Evolutionary conservation across 129 eudicot genomes (phyloP), one percentile per base, ranked within the genome.

Genomic region (Pulicaria dysenterica): DNA sequence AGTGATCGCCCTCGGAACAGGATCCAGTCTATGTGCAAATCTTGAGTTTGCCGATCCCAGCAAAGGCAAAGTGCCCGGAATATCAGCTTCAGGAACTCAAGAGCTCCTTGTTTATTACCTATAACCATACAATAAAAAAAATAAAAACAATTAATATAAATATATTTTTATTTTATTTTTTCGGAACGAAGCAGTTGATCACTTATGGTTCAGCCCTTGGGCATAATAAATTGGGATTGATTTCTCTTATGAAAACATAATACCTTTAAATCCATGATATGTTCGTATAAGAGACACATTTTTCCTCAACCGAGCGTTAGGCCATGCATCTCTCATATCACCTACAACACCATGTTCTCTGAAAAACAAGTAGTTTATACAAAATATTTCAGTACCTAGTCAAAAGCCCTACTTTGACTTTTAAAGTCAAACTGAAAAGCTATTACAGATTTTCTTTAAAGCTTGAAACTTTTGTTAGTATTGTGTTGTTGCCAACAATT

Each of bases 11-110:
- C 99, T 66, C 99, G 73, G 67, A 80, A 90, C 45, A 95, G 81
- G 48, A 95, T 90, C 97, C 99, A 95, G 64, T 95, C 99, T 2
- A 75, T 73, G 48, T 95, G 99, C 63, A 95, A 76, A 86, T 94
- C 98, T 80, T 94, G 98, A 37, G 98, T 94, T 80, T 94, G 98
- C 11, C 96, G 95, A 86, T 95, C 99, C 99, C 99, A 95, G 64
- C 99, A 95, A 72, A 95, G 82, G 83, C 99, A 95, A 72, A 95
- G 89, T 17, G 99, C 99, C 64, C 99, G 74, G 54, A 95, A 88
- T 11, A 95, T 81, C 79, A 95, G 71, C 86, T 95, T 95, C 51
- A 95, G 71, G 76, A 86, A 88, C 76, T 95, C 99, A 15, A 88
- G 42, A 37, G 96, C 85, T 63, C 99, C 99, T 63, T 90, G 97